These are phyloP conservation scores for Phytophthora pluvialis DNA, from an alignment of 352 stramenopile species.

Conservation along the genomic window DNA sequence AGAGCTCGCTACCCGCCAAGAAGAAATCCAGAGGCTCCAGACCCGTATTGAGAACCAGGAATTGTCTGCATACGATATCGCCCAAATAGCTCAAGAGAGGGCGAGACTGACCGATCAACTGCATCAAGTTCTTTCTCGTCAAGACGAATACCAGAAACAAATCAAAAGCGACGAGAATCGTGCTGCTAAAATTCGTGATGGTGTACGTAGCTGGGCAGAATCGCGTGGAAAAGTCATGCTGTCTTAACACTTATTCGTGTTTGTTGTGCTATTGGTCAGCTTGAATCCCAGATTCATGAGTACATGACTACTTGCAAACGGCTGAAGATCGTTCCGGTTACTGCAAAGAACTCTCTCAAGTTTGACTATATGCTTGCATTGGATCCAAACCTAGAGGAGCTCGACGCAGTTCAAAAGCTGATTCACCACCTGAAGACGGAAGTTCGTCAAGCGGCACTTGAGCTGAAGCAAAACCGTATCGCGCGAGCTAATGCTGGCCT, in stretches of 20 bases:
- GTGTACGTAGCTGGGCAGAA: slow-evolving; percentile 40
- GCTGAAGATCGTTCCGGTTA: slow-evolving; percentile 88
- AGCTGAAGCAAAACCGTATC: slow-evolving; percentile 72
- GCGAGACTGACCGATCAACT: slow-evolving; percentile 77
- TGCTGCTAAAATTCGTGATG: slow-evolving; percentile 69
- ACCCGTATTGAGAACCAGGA: slow-evolving; percentile 83
- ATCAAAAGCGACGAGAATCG: slow-evolving; percentile 75
- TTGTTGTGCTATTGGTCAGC: slow-evolving; percentile 30
- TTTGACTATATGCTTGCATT: slow-evolving; percentile 81
- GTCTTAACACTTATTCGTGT: slow-evolving; percentile 8
- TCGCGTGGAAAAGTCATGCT: not conserved
- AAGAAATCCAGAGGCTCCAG: slow-evolving; percentile 68
- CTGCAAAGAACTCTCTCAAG: slow-evolving; percentile 82
- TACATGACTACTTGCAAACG: slow-evolving; percentile 84
- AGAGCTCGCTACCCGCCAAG: slow-evolving; percentile 49
- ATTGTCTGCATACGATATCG: slow-evolving; percentile 76
- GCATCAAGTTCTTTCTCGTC: slow-evolving; percentile 63
- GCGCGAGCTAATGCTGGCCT: slow-evolving; percentile 60
- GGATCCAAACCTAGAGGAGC: slow-evolving; percentile 65
- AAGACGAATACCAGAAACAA: slow-evolving; percentile 62
- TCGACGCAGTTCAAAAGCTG: slow-evolving; percentile 58
- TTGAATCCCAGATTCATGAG: slow-evolving; percentile 67
- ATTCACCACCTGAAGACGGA: slow-evolving; percentile 72
- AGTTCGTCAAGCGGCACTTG: slow-evolving; percentile 55
- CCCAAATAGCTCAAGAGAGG: slow-evolving; percentile 75